These are phyloP conservation scores for Penicillium lagena DNA, from an alignment of 495 filamentous ascomycete genomes.

Conservation along the genomic window DNA sequence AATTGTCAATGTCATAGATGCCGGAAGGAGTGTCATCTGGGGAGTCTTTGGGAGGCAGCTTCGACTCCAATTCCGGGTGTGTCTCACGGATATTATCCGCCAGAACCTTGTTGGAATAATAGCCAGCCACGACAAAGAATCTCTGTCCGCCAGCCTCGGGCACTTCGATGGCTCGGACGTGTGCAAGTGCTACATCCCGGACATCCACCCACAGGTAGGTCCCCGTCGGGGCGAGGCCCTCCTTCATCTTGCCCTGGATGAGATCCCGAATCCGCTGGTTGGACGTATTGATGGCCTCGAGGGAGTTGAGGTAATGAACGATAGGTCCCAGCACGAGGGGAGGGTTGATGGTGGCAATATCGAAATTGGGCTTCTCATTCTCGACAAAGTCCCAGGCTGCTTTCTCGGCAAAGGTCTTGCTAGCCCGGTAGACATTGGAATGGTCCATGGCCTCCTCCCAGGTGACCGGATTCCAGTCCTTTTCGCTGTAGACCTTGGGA, in stretches of 20 bases:
- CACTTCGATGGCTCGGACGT: conserved; percentile 63
- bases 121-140: conserved; percentile 62
- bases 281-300: conserved; percentile 64
- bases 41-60: conserved; percentile 48
- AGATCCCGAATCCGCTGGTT: conserved; percentile 49
- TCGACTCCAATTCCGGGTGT: conserved; percentile 57
- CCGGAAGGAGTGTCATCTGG: conserved; percentile 28
- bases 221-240: conserved; percentile 50
- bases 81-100: conserved; percentile 56
- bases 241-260: conserved; percentile 61
- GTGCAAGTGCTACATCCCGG: conserved; percentile 63
- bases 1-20: conserved; percentile 46
- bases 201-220: conserved; percentile 61
- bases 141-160: conserved; percentile 61
- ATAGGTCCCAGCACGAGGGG: conserved; percentile 71
- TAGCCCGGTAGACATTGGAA: conserved; percentile 60
- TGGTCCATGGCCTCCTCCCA: conserved; percentile 55
- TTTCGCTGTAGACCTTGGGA: conserved; percentile 58
- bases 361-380: conserved; percentile 72
- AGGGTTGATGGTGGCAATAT: conserved; percentile 63
- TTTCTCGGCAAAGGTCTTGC: conserved; percentile 58
- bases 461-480: conserved; percentile 81
- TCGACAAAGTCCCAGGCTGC: conserved; percentile 80
- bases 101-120: conserved; percentile 60
- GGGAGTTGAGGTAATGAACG: conserved; percentile 56